phyloP scores from a whole-genome alignment of 1,284 basidiomycete species.

The Ustilago shanxiensis region DNA sequence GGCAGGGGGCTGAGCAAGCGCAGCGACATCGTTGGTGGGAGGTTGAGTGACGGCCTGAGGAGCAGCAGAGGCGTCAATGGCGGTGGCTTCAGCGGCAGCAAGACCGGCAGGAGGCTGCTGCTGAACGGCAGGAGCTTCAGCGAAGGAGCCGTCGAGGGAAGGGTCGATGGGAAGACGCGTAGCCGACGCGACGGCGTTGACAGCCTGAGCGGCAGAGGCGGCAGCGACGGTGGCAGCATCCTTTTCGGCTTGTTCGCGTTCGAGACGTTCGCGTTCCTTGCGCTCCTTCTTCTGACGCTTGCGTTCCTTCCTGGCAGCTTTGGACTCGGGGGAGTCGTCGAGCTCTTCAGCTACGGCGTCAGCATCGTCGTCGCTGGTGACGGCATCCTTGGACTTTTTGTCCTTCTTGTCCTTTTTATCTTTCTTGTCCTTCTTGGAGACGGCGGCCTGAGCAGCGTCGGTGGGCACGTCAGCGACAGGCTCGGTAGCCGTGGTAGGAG shows the following conservation, averaged over 20 bases:
- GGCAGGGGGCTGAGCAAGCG: constrained; percentile 4
- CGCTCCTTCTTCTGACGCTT: constrained; percentile 55
- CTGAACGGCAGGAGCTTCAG: constrained; percentile 8
- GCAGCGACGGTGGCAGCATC: constrained; percentile 52
- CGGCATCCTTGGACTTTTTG: constrained; percentile 20
- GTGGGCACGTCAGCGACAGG: constrained; percentile 13
- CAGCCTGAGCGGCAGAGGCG: constrained; percentile 46
- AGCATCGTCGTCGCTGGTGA: constrained; percentile 27
- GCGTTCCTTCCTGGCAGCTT: constrained; percentile 26
- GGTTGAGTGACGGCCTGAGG: constrained; percentile 11
- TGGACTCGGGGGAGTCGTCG: constrained; percentile 18
- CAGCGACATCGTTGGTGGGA: constrained; percentile 4
- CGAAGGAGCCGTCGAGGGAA: constrained; percentile 17
- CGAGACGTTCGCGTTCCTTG: constrained; percentile 40
- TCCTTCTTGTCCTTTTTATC: constrained; percentile 25
- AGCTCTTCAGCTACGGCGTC: constrained; percentile 28
- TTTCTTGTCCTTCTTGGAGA: constrained; percentile 12
- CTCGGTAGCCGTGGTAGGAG: constrained; percentile 10
- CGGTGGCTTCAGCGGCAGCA: constrained; percentile 12
- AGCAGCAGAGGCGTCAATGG: constrained; percentile 10
- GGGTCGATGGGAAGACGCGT: constrained; percentile 50
- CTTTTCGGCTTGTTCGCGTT: constrained; percentile 52
- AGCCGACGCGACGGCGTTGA: constrained; percentile 43
- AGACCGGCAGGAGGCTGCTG: constrained; percentile 5
- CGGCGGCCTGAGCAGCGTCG: constrained; percentile 5